phyloP scores from a whole-genome alignment of 2,329 filamentous ascomycete genomes.

The Chaetomium sp. region DNA sequence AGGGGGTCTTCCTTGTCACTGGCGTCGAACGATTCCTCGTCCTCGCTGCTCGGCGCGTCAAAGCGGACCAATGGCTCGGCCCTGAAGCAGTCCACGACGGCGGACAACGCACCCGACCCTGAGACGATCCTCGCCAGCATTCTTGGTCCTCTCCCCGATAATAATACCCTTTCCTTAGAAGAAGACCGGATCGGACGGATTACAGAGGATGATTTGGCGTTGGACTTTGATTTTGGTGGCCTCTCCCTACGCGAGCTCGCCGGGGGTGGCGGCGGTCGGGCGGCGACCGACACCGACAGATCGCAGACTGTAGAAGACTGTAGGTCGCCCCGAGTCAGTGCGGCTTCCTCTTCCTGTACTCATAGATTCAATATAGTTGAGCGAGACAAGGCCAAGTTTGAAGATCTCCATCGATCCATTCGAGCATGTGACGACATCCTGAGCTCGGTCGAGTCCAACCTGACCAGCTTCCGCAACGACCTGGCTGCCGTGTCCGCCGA shows the following conservation, averaged over 20 bases:
- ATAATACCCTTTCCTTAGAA: conserved; percentile 16
- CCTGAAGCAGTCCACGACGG: conserved; percentile 60
- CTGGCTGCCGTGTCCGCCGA: conserved; percentile 89
- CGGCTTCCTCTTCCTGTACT: conserved; percentile 25
- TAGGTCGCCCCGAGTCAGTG: conserved; percentile 42
- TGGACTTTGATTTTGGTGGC: conserved; percentile 76
- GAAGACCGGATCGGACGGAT: conserved; percentile 36
- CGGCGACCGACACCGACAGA: conserved; percentile 46
- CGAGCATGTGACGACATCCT: conserved; percentile 88
- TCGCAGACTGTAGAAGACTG: conserved; percentile 71
- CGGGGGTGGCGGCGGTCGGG: conserved; percentile 37
- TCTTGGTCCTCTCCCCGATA: conserved; percentile 39
- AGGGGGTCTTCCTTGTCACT: conserved; percentile 78
- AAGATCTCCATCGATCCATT: conserved; percentile 89
- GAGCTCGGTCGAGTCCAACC: conserved; percentile 87
- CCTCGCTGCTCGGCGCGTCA: conserved; percentile 69
- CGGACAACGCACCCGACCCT: conserved; percentile 65
- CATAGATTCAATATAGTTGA: conserved; percentile 58
- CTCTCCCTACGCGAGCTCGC: conserved; percentile 75
- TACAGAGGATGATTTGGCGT: conserved; percentile 57
- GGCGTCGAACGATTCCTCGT: conserved; percentile 73
- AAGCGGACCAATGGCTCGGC: conserved; percentile 68
- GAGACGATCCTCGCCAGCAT: conserved; percentile 65
- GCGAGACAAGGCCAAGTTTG: conserved; percentile 78
- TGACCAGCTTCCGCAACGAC: conserved; percentile 91